Conservation (phyloP, 2,329 filamentous ascomycete genomes). For the Botrytis tulipae region DNA sequence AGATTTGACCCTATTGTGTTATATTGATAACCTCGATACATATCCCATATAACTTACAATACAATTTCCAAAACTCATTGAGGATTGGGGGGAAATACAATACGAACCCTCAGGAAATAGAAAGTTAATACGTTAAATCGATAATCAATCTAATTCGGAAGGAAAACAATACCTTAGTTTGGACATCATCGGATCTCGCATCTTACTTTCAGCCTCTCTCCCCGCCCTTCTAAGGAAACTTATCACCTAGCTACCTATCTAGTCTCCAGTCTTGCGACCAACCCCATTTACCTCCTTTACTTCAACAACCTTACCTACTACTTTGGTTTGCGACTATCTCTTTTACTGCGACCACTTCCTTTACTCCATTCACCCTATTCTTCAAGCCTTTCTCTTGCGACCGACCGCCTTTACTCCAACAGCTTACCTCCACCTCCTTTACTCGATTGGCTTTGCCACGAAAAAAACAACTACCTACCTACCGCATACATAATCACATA, state of each 20-base stretch:
- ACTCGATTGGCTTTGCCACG: slow-evolving; percentile 6
- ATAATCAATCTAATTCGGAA: neutral
- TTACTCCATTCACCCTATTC: neutral
- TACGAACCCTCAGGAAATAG: neutral
- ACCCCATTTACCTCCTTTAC: neutral
- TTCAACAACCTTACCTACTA: slow-evolving; percentile 9
- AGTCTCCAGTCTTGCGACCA: neutral
- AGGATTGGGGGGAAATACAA: neutral
- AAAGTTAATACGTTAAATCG: neutral
- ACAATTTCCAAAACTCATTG: neutral
- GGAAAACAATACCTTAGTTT: neutral
- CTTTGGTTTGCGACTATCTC: neutral
- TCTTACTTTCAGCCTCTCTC: slow-evolving; percentile 1
- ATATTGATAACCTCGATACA: neutral
- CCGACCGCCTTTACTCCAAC: neutral
- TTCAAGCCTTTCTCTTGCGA: neutral
- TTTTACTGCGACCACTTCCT: neutral
- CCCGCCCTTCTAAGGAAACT: slow-evolving; percentile 6
- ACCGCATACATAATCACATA: slow-evolving; percentile 24
- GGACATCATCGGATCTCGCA: neutral
- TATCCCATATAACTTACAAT: neutral
- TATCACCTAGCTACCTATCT: slow-evolving; percentile 9
- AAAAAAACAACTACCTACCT: neutral
- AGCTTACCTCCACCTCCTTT: neutral
- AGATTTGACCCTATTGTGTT: slow-evolving; percentile 1